Percentiles rank a stretch among this genome's conserved stretches.
Conservation (phyloP, 202 grass and related monocot species). For the Brachypodium distachyon region DNA sequence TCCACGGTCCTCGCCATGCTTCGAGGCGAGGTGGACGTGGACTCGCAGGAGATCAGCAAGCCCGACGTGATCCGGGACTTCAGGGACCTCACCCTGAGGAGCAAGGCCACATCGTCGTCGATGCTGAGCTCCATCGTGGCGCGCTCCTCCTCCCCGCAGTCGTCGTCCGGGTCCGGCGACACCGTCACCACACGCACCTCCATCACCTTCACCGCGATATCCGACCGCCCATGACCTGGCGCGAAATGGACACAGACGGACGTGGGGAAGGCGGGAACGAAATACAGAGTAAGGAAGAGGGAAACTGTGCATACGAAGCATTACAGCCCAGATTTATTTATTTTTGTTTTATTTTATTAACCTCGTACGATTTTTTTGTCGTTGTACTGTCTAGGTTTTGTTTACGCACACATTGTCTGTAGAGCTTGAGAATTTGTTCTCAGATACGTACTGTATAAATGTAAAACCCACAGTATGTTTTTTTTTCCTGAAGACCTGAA, state of each 20-base stretch:
- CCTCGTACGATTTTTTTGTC: conserved; percentile 1
- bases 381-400: neutral
- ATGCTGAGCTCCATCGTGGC: conserved; percentile 37
- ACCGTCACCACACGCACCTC: conserved; percentile 56
- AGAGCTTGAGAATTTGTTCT: neutral
- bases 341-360: neutral
- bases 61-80: conserved; percentile 70
- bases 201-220: conserved; percentile 69
- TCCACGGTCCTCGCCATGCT: conserved; percentile 43
- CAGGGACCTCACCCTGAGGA: conserved; percentile 47
- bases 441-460: neutral
- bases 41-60: conserved; percentile 44
- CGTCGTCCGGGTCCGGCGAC: conserved; percentile 17
- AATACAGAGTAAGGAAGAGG: no score
- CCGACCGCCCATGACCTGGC: conserved; percentile 29
- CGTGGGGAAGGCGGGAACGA: no score
- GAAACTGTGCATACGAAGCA: conserved; percentile 6
- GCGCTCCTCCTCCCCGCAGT: conserved; percentile 18
- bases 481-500: no score
- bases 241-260: no score
- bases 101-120: conserved; percentile 33
- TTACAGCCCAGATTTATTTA: conserved; percentile 1
- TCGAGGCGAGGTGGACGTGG: conserved; percentile 41
- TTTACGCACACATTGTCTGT: neutral
- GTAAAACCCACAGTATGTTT: no score